Percentiles rank a stretch among this genome's conserved stretches.
Conservation (phyloP, 768 basidiomycete genomes). For the Imleria badia region DNA sequence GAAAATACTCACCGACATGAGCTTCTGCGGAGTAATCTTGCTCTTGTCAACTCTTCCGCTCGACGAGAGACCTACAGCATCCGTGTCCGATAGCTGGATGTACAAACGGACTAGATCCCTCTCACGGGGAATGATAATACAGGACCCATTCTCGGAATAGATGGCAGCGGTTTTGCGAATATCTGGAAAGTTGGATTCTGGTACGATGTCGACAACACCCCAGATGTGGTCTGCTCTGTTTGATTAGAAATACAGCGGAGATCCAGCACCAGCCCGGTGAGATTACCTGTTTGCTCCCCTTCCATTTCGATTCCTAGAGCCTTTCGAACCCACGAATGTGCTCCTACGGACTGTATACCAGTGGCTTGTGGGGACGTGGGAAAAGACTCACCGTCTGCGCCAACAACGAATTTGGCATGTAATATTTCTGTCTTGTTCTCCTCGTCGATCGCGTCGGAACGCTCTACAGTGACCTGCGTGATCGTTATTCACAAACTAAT, state of each 20-base stretch:
- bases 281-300: conserved; percentile 46
- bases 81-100: conserved; percentile 58
- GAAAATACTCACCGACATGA: conserved; percentile 47
- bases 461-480: conserved; percentile 25
- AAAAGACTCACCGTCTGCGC: conserved; percentile 32
- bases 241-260: background rate
- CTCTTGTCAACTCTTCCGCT: conserved; percentile 55
- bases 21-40: conserved; percentile 46
- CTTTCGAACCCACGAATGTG: conserved; percentile 49
- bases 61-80: conserved; percentile 39
- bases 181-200: conserved; percentile 77
- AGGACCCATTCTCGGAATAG: conserved; percentile 68
- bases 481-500: background rate
- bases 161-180: conserved; percentile 63
- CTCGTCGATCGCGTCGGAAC: conserved; percentile 25
- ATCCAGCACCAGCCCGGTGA: background rate
- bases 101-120: conserved; percentile 68
- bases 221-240: conserved; percentile 63
- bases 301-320: conserved; percentile 44
- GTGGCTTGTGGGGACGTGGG: background rate
- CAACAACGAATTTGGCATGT: conserved; percentile 37
- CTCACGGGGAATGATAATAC: conserved; percentile 76
- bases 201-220: conserved; percentile 76
- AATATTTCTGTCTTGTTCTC: conserved; percentile 33
- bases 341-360: conserved; percentile 26